Percentiles rank a stretch among this genome's conserved stretches.
These are phyloP conservation scores for Mitragyna speciosa DNA, from an alignment of 257 asterid genomes.

Conservation along the genomic window DNA sequence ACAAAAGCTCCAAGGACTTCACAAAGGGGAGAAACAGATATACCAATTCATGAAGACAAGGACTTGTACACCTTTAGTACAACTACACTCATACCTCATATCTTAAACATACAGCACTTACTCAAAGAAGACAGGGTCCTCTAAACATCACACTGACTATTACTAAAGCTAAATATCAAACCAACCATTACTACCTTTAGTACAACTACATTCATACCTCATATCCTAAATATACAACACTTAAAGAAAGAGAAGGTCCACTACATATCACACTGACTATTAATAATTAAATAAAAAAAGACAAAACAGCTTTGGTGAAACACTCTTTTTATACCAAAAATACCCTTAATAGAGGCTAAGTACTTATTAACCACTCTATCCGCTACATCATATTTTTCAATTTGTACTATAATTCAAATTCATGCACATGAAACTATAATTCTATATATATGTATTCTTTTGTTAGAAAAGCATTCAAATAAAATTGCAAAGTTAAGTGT, in stretches of 20 bases:
- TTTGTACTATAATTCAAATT: too few relatives aligned
- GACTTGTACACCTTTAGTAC: neutral
- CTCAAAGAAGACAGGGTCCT: neutral
- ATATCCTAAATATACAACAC: neutral
- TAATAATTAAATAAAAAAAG: too few relatives aligned
- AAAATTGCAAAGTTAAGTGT: too few relatives aligned
- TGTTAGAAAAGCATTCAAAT: too few relatives aligned
- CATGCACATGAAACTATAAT: too few relatives aligned
- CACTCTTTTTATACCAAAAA: too few relatives aligned
- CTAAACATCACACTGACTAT: neutral
- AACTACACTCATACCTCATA: neutral
- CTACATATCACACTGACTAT: neutral
- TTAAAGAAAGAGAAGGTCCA: neutral
- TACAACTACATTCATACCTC: neutral
- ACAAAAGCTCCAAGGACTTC: neutral
- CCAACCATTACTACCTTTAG: neutral
- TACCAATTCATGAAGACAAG: neutral
- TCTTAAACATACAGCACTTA: neutral
- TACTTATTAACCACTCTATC: too few relatives aligned
- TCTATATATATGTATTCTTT: too few relatives aligned
- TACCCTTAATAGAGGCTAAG: too few relatives aligned
- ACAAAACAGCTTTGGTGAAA: too few relatives aligned
- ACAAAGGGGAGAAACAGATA: neutral
- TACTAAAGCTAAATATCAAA: neutral
- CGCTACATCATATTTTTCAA: too few relatives aligned